Conservation (phyloP, 2,329 filamentous ascomycete species). For the Pestalotiopsis sp. region DNA sequence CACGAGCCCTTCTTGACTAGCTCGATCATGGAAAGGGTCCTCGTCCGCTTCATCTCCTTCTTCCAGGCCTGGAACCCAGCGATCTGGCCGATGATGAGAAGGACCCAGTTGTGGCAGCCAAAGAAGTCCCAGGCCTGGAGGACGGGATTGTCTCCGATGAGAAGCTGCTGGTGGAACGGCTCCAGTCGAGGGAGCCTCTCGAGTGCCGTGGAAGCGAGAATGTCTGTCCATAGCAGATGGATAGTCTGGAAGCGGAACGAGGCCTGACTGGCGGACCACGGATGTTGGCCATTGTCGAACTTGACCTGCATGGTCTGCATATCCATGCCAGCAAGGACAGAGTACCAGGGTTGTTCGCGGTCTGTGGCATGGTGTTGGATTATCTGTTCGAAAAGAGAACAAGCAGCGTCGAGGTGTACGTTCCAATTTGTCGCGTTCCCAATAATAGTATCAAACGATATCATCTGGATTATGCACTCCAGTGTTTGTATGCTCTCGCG, state of each 20-base stretch:
- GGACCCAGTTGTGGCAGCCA: slow-evolving; percentile 60
- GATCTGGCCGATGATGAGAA: slow-evolving; percentile 58
- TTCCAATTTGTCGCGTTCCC: slow-evolving; percentile 52
- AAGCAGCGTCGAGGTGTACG: slow-evolving; percentile 52
- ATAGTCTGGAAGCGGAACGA: slow-evolving; percentile 51
- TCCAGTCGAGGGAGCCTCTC: slow-evolving; percentile 44
- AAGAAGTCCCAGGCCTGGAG: slow-evolving; percentile 53
- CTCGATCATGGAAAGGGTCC: slow-evolving; percentile 43
- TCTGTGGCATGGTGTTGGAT: slow-evolving; percentile 32
- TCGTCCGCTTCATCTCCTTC: slow-evolving; percentile 44
- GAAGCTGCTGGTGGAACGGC: slow-evolving; percentile 42
- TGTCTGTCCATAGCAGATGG: slow-evolving; percentile 51
- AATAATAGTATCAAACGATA: slow-evolving; percentile 53
- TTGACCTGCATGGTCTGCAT: slow-evolving; percentile 13
- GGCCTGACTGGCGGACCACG: slow-evolving; percentile 49
- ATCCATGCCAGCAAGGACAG: slow-evolving; percentile 31
- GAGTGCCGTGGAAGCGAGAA: slow-evolving; percentile 51
- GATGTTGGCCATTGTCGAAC: slow-evolving; percentile 29
- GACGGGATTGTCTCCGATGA: slow-evolving; percentile 35
- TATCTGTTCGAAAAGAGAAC: slow-evolving; percentile 52
- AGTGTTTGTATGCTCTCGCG: slow-evolving; percentile 43
- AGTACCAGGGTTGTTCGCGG: slow-evolving; percentile 33
- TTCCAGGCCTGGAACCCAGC: slow-evolving; percentile 60
- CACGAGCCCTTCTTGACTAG: slow-evolving; percentile 22
- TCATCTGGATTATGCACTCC: slow-evolving; percentile 55